A percentile compares a stretch with the other conserved stretches of the same genome.
phyloP scores from a whole-genome alignment of 495 filamentous ascomycete genomes.

The Neurospora sp. region DNA sequence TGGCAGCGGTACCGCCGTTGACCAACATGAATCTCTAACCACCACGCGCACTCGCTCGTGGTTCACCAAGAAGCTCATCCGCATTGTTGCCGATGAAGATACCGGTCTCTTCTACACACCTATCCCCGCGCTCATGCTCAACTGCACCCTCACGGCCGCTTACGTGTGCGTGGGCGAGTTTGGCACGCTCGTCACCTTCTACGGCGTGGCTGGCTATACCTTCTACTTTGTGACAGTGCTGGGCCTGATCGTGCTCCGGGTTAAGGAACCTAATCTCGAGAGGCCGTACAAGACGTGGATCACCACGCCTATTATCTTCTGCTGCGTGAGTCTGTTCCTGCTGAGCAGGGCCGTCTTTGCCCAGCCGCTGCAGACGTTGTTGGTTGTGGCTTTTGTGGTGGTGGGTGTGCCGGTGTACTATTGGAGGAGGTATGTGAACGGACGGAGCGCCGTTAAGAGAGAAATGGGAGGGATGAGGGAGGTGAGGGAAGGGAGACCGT shows the following conservation, averaged over 20 bases:
- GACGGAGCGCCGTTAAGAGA: slow-evolving; percentile 16
- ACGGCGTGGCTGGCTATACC: slow-evolving; percentile 90
- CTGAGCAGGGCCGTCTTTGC: slow-evolving; percentile 79
- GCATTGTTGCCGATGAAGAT: slow-evolving; percentile 50
- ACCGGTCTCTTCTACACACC: slow-evolving; percentile 72
- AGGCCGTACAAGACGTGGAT: slow-evolving; percentile 94
- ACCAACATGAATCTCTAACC: slow-evolving; percentile 20
- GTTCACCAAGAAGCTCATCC: slow-evolving; percentile 44
- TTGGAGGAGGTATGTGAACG: slow-evolving; percentile 55
- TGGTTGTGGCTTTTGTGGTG: slow-evolving; percentile 74
- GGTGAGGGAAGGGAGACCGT: slow-evolving; percentile 7
- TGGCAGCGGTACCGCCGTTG: slow-evolving; percentile 48
- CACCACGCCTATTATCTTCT: slow-evolving; percentile 92
- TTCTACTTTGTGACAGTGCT: slow-evolving; percentile 97
- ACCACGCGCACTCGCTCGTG: slow-evolving; percentile 49
- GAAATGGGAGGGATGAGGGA: slow-evolving; percentile 11
- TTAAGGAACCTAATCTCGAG: slow-evolving; percentile 81
- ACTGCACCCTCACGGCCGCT: slow-evolving; percentile 54
- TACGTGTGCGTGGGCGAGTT: slow-evolving; percentile 89
- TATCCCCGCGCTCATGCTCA: slow-evolving; percentile 79
- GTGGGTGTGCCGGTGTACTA: slow-evolving; percentile 81
- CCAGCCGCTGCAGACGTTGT: slow-evolving; percentile 77
- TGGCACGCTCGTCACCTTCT: slow-evolving; percentile 84
- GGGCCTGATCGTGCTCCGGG: slow-evolving; percentile 79
- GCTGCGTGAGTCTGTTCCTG: slow-evolving; percentile 91